Base-by-base conservation (phyloP, 805 yeast genomes). In the Saturnispora hagleri region DNA sequence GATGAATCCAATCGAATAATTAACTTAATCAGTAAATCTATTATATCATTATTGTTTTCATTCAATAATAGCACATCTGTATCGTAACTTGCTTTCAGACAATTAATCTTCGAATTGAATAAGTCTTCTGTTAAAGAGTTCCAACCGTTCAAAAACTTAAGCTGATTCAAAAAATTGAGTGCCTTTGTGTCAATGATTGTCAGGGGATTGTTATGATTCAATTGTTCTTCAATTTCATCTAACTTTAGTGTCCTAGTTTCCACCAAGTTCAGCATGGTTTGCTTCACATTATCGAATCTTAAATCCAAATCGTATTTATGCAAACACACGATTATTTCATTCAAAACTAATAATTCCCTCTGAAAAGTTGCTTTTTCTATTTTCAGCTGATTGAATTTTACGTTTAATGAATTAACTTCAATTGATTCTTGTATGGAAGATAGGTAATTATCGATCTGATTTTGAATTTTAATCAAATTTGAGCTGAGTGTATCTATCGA, bases 101-200 rank as follows among this genome's bases (percentile, higher is more conserved):
- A 60, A 1, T 66, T 17, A 63, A 4, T 60, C 45, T 71, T 64
- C 2, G 66, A 60, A 15, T 76, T 73, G 51, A 75, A 78, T 0
- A 72, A 53, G 1, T 61, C 50, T 3, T 75, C 67, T 62, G 80
- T 79, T 33, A 62, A 58, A 0, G 69, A 71, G 15, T 69, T 58
- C 89, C 90, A 85, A 4, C 74, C 68, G 34, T 80, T 84, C 57
- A 75, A 62, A 50, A 82, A 84, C 40, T 69, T 60, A 18, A 84
- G 62, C 50, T 73, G 72, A 34, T 68, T 66, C n/a, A 77, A 58
- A 4, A 77, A 70, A n/a, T 71, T 73, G 4, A 64, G 65, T 1
- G 76, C 68, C 5, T 82, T 73, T 15, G 73, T 74, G 31, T 67
- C 62, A 13, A 80, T 59, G 2, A 48, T 33, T 24, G 18, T n/a